Conservation (phyloP, 73 alveolate genomes). For the Paramecium sonneborni region DNA sequence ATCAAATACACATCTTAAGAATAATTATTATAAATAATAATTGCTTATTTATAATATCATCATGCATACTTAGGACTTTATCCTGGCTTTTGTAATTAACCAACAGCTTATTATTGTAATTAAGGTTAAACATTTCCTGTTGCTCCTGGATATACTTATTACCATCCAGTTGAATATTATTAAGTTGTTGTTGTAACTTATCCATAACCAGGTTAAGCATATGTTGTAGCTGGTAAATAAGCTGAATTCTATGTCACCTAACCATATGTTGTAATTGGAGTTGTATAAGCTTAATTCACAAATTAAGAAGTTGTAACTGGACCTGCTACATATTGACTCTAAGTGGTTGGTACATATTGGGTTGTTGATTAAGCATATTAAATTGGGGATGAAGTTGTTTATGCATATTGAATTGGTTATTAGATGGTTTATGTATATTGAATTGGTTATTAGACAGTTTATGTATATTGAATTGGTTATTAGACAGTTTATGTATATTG, state of each 20-base stretch:
- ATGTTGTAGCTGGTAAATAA: neutral
- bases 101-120: neutral
- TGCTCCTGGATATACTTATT: neutral
- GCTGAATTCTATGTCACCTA: neutral
- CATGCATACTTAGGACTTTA: slow-evolving; percentile 6
- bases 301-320: neutral
- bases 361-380: neutral
- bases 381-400: neutral
- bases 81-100: neutral
- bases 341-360: neutral
- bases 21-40: neutral
- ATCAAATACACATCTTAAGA: neutral
- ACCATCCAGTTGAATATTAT: slow-evolving; percentile 9
- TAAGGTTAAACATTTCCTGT: slow-evolving; percentile 7
- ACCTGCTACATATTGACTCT: neutral
- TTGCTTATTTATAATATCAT: neutral
- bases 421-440: neutral
- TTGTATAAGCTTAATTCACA: neutral
- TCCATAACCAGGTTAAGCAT: neutral
- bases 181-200: neutral
- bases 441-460: neutral
- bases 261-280: neutral
- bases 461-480: neutral
- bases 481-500: neutral
- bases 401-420: neutral